phyloP scores from a whole-genome alignment of 1,139 yeast genomes.

The Kluyveromyces sp. region DNA sequence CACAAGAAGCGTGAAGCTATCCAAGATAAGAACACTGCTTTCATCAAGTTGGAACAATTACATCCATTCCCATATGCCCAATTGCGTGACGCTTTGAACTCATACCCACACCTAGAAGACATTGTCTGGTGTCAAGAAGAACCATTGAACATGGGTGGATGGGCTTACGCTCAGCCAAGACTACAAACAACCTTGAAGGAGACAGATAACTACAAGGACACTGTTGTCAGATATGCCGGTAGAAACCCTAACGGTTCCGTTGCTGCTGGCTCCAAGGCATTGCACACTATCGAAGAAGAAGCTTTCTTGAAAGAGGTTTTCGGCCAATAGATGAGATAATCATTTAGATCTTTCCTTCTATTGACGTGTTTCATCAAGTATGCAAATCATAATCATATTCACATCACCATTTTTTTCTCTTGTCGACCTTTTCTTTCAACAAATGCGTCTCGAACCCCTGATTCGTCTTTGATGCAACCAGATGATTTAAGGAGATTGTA shows the following conservation, averaged over 20 bases:
- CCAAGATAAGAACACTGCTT: constrained; percentile 76
- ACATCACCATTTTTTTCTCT: background rate
- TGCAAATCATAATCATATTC: constrained; percentile 4
- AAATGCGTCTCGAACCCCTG: no score
- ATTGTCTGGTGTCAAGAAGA: constrained; percentile 98
- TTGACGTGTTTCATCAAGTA: background rate
- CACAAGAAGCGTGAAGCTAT: constrained; percentile 78
- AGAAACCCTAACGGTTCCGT: constrained; percentile 97
- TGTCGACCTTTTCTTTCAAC: no score
- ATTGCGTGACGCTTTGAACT: constrained; percentile 73
- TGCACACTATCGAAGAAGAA: constrained; percentile 85
- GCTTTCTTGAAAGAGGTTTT: constrained; percentile 78
- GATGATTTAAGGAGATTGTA: background rate
- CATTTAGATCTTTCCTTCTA: no score
- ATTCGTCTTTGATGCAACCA: background rate
- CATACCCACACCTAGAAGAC: constrained; percentile 79
- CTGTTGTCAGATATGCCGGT: constrained; percentile 78
- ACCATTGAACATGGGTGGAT: constrained; percentile 95
- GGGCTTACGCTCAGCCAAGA: constrained; percentile 77
- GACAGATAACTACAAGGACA: constrained; percentile 58
- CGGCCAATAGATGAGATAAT: constrained; percentile 16
- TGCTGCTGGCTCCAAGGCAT: constrained; percentile 93
- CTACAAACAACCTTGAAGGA: constrained; percentile 65
- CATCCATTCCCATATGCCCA: constrained; percentile 99
- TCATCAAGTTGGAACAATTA: constrained; percentile 85